Evolutionary conservation across 2,329 filamentous ascomycete genomes (phyloP).

Genomic region (Neurospora sp.): DNA sequence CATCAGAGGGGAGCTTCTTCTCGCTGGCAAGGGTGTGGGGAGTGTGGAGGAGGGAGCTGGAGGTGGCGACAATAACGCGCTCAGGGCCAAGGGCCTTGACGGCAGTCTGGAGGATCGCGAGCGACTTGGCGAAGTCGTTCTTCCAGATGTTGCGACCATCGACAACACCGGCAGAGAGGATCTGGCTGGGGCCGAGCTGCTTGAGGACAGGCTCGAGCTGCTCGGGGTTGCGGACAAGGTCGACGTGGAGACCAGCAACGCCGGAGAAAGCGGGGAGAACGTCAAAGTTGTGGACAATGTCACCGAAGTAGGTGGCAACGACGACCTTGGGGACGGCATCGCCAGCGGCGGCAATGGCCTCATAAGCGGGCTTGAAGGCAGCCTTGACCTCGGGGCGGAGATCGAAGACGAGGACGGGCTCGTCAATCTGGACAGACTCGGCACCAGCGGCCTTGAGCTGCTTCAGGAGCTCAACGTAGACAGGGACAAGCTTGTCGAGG

Average conservation of each 20-base stretch:
- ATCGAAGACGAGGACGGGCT: conserved; percentile 94
- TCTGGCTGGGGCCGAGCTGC: conserved; percentile 78
- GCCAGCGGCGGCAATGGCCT: conserved; percentile 71
- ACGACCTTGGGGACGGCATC: conserved; percentile 78
- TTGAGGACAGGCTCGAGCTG: conserved; percentile 80
- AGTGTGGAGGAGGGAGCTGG: conserved; percentile 95
- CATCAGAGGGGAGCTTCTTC: conserved; percentile 93
- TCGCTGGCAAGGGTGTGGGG: conserved; percentile 96
- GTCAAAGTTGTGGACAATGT: conserved; percentile 98
- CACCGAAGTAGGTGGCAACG: conserved; percentile 97
- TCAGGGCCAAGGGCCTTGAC: conserved; percentile 95
- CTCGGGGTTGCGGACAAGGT: conserved; percentile 96
- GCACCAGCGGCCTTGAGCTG: conserved; percentile 95
- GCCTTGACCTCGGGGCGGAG: conserved; percentile 82
- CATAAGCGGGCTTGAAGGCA: conserved; percentile 96
- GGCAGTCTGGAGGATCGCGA: conserved; percentile 81
- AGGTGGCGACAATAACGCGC: conserved; percentile 92
- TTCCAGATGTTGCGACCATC: conserved; percentile 99
- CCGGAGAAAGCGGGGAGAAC: conserved; percentile 58
- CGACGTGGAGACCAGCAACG: conserved; percentile 81
- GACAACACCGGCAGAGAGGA: conserved; percentile 91
- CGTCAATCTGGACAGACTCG: conserved; percentile 95
- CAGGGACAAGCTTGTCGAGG: conserved; percentile 83
- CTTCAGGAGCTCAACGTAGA: conserved; percentile 86
- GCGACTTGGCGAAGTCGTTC: conserved; percentile 95